These are phyloP conservation scores for Phytophthora tubulina DNA, from an alignment of 352 stramenopile genomes.

Conservation along the genomic window DNA sequence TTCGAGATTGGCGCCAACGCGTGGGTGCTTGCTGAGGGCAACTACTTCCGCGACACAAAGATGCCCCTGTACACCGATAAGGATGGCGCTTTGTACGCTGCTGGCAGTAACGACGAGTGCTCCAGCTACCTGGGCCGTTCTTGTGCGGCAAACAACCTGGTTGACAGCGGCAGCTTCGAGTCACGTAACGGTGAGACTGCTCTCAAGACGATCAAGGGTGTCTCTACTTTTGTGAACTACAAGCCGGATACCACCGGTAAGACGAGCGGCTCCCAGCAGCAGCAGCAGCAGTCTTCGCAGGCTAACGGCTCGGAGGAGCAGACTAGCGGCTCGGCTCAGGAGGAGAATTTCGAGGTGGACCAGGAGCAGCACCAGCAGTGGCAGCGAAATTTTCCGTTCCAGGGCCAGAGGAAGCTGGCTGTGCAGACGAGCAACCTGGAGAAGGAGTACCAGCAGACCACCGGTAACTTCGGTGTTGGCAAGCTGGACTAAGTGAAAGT, in stretches of 20 bases:
- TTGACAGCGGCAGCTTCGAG: conserved; percentile 29
- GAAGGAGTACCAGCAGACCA: conserved; percentile 25
- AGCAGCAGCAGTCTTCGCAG: background rate
- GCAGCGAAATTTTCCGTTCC: too few species aligned
- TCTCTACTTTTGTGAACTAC: conserved; percentile 21
- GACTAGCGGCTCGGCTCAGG: background rate
- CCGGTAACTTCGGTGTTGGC: conserved; percentile 37
- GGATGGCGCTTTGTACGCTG: conserved; percentile 30
- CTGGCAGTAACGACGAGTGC: conserved; percentile 18
- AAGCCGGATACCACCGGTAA: conserved; percentile 5
- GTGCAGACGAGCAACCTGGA: conserved; percentile 30
- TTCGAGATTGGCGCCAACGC: conserved; percentile 45
- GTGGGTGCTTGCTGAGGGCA: conserved; percentile 43
- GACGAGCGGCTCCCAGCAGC: conserved; percentile 8
- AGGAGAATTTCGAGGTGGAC: conserved; percentile 2
- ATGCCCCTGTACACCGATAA: conserved; percentile 26
- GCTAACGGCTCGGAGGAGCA: background rate
- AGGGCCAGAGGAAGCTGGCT: conserved; percentile 4
- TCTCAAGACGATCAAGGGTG: conserved; percentile 27
- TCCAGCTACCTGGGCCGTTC: conserved; percentile 29
- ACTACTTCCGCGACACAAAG: conserved; percentile 51
- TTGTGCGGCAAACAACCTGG: conserved; percentile 30
- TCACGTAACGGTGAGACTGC: conserved; percentile 31
- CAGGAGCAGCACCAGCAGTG: background rate
- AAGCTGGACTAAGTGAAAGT: conserved; percentile 32